Evolutionary conservation across 768 basidiomycete species (phyloP).

Genomic region (Mycena galericulata): DNA sequence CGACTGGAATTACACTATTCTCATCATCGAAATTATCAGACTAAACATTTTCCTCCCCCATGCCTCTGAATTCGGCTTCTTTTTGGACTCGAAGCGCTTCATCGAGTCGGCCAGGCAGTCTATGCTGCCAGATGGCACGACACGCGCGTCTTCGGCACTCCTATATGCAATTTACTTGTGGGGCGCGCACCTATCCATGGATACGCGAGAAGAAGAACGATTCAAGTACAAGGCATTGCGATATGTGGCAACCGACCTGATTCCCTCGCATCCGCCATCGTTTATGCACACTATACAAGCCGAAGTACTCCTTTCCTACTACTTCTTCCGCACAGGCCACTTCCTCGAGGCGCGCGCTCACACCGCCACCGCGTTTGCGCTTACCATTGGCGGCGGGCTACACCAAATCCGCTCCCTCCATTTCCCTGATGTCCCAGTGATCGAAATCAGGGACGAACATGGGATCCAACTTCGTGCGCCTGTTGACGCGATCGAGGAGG

Average conservation of each 20-base stretch:
- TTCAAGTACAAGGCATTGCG: conserved; percentile 49
- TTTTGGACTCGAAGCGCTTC: conserved; percentile 64
- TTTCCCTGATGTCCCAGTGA: conserved; percentile 47
- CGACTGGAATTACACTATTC: conserved; percentile 16
- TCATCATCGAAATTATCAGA: conserved; percentile 47
- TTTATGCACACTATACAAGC: conserved; percentile 70
- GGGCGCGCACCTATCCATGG: conserved; percentile 45
- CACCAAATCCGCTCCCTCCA: conserved; percentile 57
- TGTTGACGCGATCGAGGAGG: conserved; percentile 65
- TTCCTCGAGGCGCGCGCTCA: conserved; percentile 72
- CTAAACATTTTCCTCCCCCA: conserved; percentile 70
- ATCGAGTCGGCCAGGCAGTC: conserved; percentile 32
- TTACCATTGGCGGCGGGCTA: conserved; percentile 60
- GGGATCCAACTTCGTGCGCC: conserved; percentile 54
- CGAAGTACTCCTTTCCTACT: conserved; percentile 73
- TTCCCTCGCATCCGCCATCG: conserved; percentile 58
- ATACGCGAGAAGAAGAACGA: conserved; percentile 3
- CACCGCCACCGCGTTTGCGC: conserved; percentile 62
- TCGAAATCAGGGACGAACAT: conserved; percentile 49
- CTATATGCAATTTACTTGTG: conserved; percentile 47
- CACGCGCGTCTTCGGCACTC: conserved; percentile 40
- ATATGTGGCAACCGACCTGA: conserved; percentile 58
- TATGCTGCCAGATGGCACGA: conserved; percentile 25
- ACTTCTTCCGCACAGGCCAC: conserved; percentile 71
- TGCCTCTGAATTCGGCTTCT: conserved; percentile 72